These are phyloP conservation scores for Leccinum olivaceopallidum DNA, from an alignment of 768 basidiomycete species.

Conservation along the genomic window DNA sequence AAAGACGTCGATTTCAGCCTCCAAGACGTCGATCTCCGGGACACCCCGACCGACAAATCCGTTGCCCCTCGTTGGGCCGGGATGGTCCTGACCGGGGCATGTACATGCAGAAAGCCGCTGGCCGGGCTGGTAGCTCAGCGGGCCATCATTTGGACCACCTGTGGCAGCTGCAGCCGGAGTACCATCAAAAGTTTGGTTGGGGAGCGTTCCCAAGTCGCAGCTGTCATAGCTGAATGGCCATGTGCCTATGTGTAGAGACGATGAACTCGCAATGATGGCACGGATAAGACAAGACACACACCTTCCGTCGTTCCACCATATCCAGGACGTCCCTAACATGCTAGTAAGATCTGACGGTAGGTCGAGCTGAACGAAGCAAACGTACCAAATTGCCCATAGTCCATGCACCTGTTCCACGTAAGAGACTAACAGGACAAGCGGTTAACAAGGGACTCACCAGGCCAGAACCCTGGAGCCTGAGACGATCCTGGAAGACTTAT, in stretches of 20 bases:
- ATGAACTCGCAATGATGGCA: neutral
- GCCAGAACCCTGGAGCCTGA: conserved; percentile 77
- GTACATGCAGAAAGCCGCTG: conserved; percentile 89
- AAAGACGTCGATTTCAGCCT: conserved; percentile 67
- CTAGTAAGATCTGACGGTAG: conserved; percentile 18
- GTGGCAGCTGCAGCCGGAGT: conserved; percentile 59
- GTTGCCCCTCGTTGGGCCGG: conserved; percentile 59
- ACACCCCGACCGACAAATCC: conserved; percentile 66
- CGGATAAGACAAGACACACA: conserved; percentile 18
- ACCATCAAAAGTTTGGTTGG: conserved; percentile 72
- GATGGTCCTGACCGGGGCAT: conserved; percentile 83
- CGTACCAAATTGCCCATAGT: conserved; percentile 68
- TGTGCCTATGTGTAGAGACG: conserved; percentile 33
- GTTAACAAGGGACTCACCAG: conserved; percentile 51
- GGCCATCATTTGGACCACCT: conserved; percentile 47
- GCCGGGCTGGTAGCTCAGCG: conserved; percentile 79
- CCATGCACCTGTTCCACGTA: conserved; percentile 52
- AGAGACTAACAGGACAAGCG: conserved; percentile 3
- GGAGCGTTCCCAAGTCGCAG: conserved; percentile 87
- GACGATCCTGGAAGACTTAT: conserved; percentile 71
- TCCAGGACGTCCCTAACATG: conserved; percentile 72
- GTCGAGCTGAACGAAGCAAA: neutral
- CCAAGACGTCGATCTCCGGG: conserved; percentile 93
- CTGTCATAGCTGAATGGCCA: conserved; percentile 84
- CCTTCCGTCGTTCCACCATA: conserved; percentile 91